Evolutionary conservation across 179 eudicot species (phyloP).

Genomic region (Corrigiola litoralis): DNA sequence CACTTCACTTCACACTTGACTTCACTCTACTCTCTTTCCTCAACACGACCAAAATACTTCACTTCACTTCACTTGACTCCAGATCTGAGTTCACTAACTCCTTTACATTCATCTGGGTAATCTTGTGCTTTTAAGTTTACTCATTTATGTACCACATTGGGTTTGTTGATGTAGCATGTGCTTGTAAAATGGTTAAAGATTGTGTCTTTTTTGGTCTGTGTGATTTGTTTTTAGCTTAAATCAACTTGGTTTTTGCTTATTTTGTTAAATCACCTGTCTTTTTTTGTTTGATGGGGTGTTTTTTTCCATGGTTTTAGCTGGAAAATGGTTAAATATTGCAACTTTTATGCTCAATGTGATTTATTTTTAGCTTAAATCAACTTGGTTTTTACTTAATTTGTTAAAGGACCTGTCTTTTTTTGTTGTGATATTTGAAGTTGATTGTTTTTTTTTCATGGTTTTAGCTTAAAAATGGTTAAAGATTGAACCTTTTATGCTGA

Average conservation of each 20-base stretch:
- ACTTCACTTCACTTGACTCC: slow-evolving; percentile 13
- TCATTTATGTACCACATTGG: slow-evolving; percentile 9
- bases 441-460: background rate
- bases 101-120: slow-evolving; percentile 15
- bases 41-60: slow-evolving; percentile 21
- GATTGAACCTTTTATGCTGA: background rate
- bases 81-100: slow-evolving; percentile 3
- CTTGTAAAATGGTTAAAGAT: no score
- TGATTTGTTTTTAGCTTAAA: no score
- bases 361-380: no score
- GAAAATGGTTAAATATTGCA: no score
- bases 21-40: background rate
- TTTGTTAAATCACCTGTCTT: no score
- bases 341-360: no score
- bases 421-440: background rate
- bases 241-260: no score
- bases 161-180: no score
- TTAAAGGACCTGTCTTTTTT: background rate
- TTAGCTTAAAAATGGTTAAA: no score
- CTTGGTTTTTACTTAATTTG: background rate
- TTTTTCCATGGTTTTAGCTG: no score
- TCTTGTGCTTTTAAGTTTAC: background rate
- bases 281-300: no score
- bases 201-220: no score
- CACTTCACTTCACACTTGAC: slow-evolving; percentile 4